These are phyloP conservation scores for Caryopteris hybrid DNA, from an alignment of 305 asterid species.

Conservation along the genomic window DNA sequence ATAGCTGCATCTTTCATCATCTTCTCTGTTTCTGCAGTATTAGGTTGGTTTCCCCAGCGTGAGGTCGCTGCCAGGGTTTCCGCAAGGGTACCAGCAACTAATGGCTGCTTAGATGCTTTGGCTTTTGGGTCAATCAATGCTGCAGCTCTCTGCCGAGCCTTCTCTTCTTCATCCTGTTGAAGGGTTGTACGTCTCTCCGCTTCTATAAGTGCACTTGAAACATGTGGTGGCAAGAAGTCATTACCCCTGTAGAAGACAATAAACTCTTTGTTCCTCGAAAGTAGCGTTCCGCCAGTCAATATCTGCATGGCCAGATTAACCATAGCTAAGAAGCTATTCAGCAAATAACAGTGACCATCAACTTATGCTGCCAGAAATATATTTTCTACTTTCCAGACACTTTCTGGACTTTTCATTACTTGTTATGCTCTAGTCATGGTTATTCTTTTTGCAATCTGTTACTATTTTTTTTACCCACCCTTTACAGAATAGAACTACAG, in stretches of 20 bases:
- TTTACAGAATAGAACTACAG: no score
- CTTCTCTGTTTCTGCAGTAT: constrained; percentile 51
- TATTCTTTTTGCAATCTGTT: no score
- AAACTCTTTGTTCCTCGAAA: constrained; percentile 90
- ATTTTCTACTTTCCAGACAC: neutral
- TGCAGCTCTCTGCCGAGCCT: constrained; percentile 63
- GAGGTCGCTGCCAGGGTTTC: constrained; percentile 86
- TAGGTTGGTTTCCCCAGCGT: constrained; percentile 60
- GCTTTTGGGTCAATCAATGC: constrained; percentile 30
- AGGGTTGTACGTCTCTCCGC: constrained; percentile 43
- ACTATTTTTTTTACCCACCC: no score
- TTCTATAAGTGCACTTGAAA: constrained; percentile 52
- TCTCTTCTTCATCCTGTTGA: constrained; percentile 78
- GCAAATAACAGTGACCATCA: neutral
- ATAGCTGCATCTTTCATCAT: constrained; percentile 66
- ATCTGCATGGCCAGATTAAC: constrained; percentile 41
- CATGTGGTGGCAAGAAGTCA: constrained; percentile 70
- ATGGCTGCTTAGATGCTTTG: constrained; percentile 35
- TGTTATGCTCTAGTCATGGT: neutral
- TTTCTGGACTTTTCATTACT: neutral
- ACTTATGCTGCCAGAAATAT: neutral
- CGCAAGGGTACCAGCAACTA: constrained; percentile 91
- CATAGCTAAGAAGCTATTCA: neutral
- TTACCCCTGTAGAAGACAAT: constrained; percentile 85
- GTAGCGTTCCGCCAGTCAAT: constrained; percentile 84